Evolutionary conservation across 2,329 filamentous ascomycete species (phyloP).

Genomic region (Trichoderma lentiforme): DNA sequence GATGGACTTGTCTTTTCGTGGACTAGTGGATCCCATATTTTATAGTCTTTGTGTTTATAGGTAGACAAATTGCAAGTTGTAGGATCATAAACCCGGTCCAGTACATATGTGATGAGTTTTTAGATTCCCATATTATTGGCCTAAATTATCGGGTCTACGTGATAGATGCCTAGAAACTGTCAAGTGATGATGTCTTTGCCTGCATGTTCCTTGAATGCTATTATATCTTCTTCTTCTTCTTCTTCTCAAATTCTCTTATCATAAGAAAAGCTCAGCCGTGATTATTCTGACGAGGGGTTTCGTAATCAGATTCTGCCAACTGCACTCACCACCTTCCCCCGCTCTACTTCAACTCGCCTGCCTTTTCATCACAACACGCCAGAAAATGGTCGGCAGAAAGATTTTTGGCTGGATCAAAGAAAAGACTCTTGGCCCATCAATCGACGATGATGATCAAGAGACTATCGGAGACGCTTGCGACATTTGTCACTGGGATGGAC

Average conservation of each 20-base stretch:
- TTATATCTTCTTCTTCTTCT: not conserved
- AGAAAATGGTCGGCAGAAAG: not conserved
- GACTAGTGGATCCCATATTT: no score
- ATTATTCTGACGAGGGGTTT: not conserved
- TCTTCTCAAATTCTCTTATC: not conserved
- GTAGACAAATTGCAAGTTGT: not conserved
- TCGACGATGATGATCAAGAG: not conserved
- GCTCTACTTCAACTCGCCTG: not conserved
- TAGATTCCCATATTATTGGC: rapidly evolving
- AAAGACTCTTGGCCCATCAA: not conserved
- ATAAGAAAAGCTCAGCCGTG: not conserved
- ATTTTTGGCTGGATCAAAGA: not conserved
- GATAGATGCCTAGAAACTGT: not conserved
- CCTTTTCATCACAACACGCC: not conserved
- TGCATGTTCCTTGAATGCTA: not conserved
- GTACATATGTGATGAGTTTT: not conserved
- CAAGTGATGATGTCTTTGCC: not conserved
- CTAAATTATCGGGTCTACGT: not conserved
- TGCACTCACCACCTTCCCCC: not conserved
- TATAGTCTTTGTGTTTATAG: not conserved
- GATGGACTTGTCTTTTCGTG: not conserved
- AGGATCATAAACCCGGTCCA: not conserved
- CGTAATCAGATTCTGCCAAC: not conserved
- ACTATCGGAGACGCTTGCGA: not conserved
- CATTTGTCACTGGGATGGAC: not conserved